These are phyloP conservation scores for Xylariaceae sp. DNA, from an alignment of 2,329 filamentous ascomycete species.

Conservation along the genomic window DNA sequence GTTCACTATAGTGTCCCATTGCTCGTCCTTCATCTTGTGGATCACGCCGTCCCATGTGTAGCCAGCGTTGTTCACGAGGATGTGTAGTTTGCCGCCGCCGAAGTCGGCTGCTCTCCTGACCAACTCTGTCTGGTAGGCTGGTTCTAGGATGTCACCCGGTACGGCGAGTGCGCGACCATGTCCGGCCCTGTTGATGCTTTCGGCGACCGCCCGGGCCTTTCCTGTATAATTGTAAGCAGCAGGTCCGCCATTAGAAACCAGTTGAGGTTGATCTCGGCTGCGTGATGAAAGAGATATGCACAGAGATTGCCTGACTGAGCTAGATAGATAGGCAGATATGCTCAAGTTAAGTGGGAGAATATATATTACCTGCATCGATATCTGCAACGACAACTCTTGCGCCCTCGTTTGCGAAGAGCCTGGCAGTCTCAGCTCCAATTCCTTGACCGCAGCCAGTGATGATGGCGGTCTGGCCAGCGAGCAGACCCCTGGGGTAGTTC, in stretches of 20 bases:
- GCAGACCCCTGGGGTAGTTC: conserved; percentile 74
- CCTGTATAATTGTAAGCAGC: conserved; percentile 37
- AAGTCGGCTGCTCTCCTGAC: conserved; percentile 72
- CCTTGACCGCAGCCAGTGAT: conserved; percentile 83
- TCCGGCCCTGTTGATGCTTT: conserved; percentile 62
- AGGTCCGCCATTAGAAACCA: background rate
- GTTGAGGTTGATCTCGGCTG: background rate
- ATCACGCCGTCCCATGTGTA: conserved; percentile 93
- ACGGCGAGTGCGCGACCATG: conserved; percentile 68
- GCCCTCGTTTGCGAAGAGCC: conserved; percentile 80
- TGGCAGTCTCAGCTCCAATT: conserved; percentile 79
- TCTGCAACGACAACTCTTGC: conserved; percentile 80
- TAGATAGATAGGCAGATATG: background rate
- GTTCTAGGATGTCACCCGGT: conserved; percentile 69
- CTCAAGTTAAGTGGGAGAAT: background rate
- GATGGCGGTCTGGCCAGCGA: conserved; percentile 77
- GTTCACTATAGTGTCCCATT: conserved; percentile 83
- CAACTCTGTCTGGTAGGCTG: conserved; percentile 64
- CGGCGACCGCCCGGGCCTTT: conserved; percentile 64
- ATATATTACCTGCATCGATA: conserved; percentile 62
- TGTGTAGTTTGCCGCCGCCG: conserved; percentile 80
- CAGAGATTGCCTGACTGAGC: background rate
- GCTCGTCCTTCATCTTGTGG: conserved; percentile 86
- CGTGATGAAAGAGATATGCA: background rate
- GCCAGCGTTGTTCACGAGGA: conserved; percentile 87